Conservation (phyloP, 768 basidiomycete species). For the Russula sp. region DNA sequence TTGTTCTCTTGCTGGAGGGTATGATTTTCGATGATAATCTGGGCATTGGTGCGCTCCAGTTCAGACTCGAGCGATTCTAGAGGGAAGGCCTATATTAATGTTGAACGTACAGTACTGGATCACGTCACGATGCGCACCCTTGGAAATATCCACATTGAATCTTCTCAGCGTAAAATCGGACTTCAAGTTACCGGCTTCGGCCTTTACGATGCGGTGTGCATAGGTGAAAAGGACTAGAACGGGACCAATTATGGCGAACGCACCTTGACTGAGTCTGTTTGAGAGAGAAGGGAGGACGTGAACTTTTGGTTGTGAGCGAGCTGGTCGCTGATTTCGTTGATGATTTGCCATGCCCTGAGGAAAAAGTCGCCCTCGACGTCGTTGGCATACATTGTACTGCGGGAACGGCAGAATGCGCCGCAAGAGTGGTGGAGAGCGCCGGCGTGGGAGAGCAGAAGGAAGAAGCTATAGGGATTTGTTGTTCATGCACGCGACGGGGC, state of each 20-base stretch:
- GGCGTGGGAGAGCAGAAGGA: conserved; percentile 19
- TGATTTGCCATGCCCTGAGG: conserved; percentile 30
- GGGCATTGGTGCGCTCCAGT: conserved; percentile 84
- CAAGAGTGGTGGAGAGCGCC: conserved; percentile 1
- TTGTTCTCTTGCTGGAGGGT: conserved; percentile 91
- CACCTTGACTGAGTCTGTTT: conserved; percentile 47
- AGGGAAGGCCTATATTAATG: background rate
- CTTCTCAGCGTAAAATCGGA: conserved; percentile 43
- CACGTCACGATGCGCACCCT: conserved; percentile 33
- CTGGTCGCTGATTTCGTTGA: conserved; percentile 42
- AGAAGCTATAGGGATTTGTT: background rate
- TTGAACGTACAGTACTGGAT: background rate
- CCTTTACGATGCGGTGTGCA: conserved; percentile 13
- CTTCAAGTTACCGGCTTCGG: conserved; percentile 33
- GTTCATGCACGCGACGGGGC: conserved; percentile 7
- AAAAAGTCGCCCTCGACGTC: conserved; percentile 26
- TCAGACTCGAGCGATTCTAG: conserved; percentile 91
- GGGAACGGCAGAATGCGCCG: background rate
- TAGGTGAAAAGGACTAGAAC: background rate
- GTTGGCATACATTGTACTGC: conserved; percentile 19
- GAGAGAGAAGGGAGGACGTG: conserved; percentile 42
- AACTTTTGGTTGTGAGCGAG: conserved; percentile 46
- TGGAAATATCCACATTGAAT: conserved; percentile 48
- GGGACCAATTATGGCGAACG: conserved; percentile 2
- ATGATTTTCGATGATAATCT: conserved; percentile 92